Percentiles rank a stretch among this genome's conserved stretches.
These are phyloP conservation scores for Boletus sp. DNA, from an alignment of 768 basidiomycete genomes.

Conservation along the genomic window DNA sequence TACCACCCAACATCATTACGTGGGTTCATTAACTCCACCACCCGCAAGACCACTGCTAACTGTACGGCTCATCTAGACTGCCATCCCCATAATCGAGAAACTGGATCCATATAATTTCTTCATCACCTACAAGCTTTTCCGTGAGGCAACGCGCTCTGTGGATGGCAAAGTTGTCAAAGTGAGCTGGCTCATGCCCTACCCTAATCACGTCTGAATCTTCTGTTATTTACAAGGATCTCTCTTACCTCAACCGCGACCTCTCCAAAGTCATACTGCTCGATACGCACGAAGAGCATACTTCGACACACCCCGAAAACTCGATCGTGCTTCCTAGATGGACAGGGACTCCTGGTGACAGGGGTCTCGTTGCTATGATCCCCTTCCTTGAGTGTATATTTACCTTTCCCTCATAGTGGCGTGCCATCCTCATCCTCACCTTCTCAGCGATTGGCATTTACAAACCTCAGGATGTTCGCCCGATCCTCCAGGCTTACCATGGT, in stretches of 20 bases:
- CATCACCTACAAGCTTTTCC: slow-evolving; percentile 87
- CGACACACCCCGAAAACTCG: slow-evolving; percentile 85
- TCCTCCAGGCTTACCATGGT: slow-evolving; percentile 79
- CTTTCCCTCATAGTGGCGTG: neutral
- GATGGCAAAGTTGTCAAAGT: slow-evolving; percentile 88
- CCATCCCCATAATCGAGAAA: slow-evolving; percentile 84
- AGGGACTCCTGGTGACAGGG: slow-evolving; percentile 71
- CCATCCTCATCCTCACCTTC: neutral
- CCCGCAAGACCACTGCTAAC: neutral
- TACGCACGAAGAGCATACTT: slow-evolving; percentile 73
- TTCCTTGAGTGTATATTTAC: slow-evolving; percentile 84
- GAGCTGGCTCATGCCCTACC: neutral
- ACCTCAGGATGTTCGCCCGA: slow-evolving; percentile 82
- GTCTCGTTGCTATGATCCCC: slow-evolving; percentile 89
- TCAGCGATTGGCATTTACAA: slow-evolving; percentile 91
- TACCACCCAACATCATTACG: slow-evolving; percentile 86
- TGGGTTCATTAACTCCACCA: slow-evolving; percentile 39
- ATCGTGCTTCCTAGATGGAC: slow-evolving; percentile 85
- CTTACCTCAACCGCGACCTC: slow-evolving; percentile 92
- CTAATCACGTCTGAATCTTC: neutral
- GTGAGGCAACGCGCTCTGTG: slow-evolving; percentile 83
- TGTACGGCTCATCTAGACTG: slow-evolving; percentile 57
- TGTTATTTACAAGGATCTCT: slow-evolving; percentile 61
- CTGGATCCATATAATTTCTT: slow-evolving; percentile 92
- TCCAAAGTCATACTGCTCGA: slow-evolving; percentile 88